Base-by-base conservation (phyloP, 352 stramenopile species). In the Pythium oligandrum region DNA sequence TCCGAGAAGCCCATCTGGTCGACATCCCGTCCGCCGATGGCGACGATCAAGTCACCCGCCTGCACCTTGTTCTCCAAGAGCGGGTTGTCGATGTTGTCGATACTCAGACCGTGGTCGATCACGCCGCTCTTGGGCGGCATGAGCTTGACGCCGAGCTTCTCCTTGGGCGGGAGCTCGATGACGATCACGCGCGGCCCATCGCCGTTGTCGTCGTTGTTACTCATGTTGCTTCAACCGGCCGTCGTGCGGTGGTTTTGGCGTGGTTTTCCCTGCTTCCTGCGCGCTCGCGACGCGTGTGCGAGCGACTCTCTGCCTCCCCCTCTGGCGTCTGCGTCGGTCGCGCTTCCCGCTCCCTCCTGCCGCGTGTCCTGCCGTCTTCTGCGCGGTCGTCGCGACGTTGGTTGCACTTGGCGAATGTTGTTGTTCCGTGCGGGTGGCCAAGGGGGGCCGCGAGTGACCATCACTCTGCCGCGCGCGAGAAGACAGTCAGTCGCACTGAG, bases 1-100 rank as follows among this genome's bases (percentile, higher is more conserved):
- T 89, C 72, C 31, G 75, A 88, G 49, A 92, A 93, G 30, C 83
- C 81, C 72, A 92, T 88, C 47, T 70, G 70, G 55, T 94, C 73
- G 49, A 92, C 79, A 33, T 74, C 71, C 44, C 83, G 64, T 10
- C 83, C 83, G 46, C 83, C 83, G 61, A 93, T 93, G 30, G 83
- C 83, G 38, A 93, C 83, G 39, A 94, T 94, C 32, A 90, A 53
- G 64, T 94, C 83, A 40, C 83, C 81, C 0, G 81, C 76, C 51
- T 86, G 70, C 31, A 94, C 81, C 57, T 92, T 94, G 63, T 83
- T 79, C 46, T 90, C 79, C 48, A 94, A 60, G 51, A 90, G 54
- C 8, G 81, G 83, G 45, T 94, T 94, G 64, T 94, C 86, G 37
- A 94, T 90, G 56, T 90, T 94, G 52, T 94, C 83, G 45, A 94